Evolutionary conservation across 345 rosid genomes (phyloP), one percentile per base, ranked within the genome.

Genomic region (Lepidium aucheri): DNA sequence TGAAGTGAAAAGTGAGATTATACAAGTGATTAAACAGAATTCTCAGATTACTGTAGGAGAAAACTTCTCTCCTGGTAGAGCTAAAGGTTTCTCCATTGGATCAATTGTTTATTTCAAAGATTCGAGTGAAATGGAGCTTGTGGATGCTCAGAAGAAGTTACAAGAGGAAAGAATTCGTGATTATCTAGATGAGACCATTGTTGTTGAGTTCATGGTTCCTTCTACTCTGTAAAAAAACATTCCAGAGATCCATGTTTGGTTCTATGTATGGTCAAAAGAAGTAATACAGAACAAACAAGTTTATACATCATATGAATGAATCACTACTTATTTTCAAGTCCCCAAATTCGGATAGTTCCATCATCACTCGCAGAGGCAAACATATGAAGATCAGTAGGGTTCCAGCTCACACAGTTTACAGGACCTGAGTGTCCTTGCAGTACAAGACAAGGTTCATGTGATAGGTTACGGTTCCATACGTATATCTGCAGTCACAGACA

Each of bases 51-150:
- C 79, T 7, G 72, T 74, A 16, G 98, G 98, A 32, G 89, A 83
- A 68, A 91, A 84, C 76, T 89, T 91, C 62, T 83, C 92, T n/a
- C 88, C 86, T 3, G 90, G 68, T 1, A 82, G 88, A 72, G 88
- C 88, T 1, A 85, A 88, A 33, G 97, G 92, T 12, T 85, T 85
- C 56, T 81, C 86, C 3, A 79, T 86, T 52, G 94, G 82, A 4
- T 85, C 94, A 32, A 67, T 87, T 9, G 84, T 84, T 30, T 82
- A 83, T 53, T 84, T 85, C 42, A 70, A 18, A 10, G 82, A 81
- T 35, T 36, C 71, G 33, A 56, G 68, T 2, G 92, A 81, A 58
- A 45, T 84, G 71, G 82, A 84, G 16, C 66, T 20, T 2, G 41
- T 33, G 41, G 41, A 53, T 5, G 41, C 28, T 54, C 10, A 12